A percentile compares a stretch with the other conserved stretches of the same genome.
These are phyloP conservation scores for Mycena galopus DNA, from an alignment of 768 basidiomycete genomes.

Conservation along the genomic window DNA sequence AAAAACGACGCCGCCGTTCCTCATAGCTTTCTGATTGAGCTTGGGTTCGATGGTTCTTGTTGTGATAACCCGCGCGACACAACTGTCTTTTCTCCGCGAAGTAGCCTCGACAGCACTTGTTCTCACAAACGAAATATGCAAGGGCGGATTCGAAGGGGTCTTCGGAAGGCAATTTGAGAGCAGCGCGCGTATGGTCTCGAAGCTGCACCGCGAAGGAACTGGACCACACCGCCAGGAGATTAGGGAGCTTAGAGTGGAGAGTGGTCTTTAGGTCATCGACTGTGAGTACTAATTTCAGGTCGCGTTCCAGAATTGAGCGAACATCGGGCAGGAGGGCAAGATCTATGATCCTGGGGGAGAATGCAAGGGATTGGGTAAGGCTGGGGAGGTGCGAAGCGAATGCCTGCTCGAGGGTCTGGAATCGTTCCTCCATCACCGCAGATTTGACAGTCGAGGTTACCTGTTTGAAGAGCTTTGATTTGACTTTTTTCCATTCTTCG, in stretches of 20 bases:
- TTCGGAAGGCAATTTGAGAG: background rate
- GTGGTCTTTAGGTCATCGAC: background rate
- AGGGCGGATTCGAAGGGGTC: slow-evolving; percentile 15
- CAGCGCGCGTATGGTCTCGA: slow-evolving; percentile 7
- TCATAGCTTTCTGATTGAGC: background rate
- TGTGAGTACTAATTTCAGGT: background rate
- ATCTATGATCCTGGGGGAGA: slow-evolving; percentile 12
- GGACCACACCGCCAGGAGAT: slow-evolving; percentile 18
- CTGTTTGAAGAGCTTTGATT: background rate
- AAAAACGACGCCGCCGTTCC: background rate
- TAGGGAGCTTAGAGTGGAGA: slow-evolving; percentile 1
- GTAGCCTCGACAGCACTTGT: slow-evolving; percentile 11
- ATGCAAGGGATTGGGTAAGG: slow-evolving; percentile 5
- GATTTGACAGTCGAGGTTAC: background rate
- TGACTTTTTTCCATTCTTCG: slow-evolving; percentile 15
- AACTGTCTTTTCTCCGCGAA: slow-evolving; percentile 4
- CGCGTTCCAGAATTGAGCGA: slow-evolving; percentile 9
- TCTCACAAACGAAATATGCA: slow-evolving; percentile 14
- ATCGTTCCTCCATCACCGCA: background rate
- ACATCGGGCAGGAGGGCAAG: slow-evolving; percentile 17
- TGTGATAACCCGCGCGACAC: background rate
- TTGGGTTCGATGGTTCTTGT: no score
- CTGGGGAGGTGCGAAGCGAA: background rate
- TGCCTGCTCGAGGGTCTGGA: background rate
- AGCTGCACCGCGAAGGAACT: background rate